Evolutionary conservation across 192 early-diverging fungal genomes (phyloP), one percentile per base, ranked within the genome.

Genomic region (Podila clonocystis): DNA sequence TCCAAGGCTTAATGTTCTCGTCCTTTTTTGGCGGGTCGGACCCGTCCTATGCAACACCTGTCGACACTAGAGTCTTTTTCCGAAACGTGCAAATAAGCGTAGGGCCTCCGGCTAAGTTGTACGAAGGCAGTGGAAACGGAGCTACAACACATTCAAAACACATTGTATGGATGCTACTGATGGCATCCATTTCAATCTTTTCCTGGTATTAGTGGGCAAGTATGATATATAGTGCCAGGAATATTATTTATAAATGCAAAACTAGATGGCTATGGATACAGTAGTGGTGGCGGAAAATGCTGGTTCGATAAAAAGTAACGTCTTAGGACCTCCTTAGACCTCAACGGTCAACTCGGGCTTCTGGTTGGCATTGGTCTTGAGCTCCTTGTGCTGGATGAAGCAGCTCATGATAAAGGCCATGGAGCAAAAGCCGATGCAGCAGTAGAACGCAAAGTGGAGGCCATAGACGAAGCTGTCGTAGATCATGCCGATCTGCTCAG

Each of bases 1-100:
- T 86, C 22, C 74, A 84, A 30, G 82, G 79, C 9, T n/a, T 86
- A 20, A 77, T 85, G 72, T 89, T 89, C 62, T 87, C 84, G 4
- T 84, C 87, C 8, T 89, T 89, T 69, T 89, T 86, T 75, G 87
- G 87, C 61, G 87, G 87, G 7, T 73, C 75, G 20, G 67, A 72
- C 12, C 31, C 77, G 3, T 45, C 62, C 9, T 89, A 83, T 61
- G 85, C 85, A 1, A 71, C 84, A 2, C 77, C 82, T 20, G 31
- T 61, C 2, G 76, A 82, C 49, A 85, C 82, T 0, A 29, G 74
- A 2, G 80, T 82, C 5, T 85, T 82, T 34, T 89, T 89, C 55
- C 84, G 78, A 58, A 84, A 86, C 48, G 50, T 87, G 33, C 73
- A 80, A 24, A 65, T 80, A 33, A 83, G 79, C 52, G 82, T 85